Evolutionary conservation across 2,329 filamentous ascomycete genomes (phyloP).

Genomic region (Bipolaris victoriae): DNA sequence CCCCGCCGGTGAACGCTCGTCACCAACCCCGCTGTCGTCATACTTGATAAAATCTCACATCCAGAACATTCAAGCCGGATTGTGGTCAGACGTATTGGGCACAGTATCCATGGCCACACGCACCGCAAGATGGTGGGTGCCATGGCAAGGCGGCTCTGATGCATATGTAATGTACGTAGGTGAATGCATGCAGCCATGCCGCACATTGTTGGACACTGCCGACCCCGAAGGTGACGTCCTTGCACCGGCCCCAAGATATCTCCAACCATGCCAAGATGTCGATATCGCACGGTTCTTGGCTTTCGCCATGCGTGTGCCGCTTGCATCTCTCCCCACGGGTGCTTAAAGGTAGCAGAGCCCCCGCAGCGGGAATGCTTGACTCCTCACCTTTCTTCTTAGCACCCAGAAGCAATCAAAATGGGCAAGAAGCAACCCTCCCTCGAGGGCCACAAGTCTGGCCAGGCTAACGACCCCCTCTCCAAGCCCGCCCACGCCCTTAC

Average conservation of each 20-base stretch:
- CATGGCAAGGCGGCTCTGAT: conserved; percentile 3
- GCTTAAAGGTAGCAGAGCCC: conserved; percentile 41
- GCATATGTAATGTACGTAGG: conserved; percentile 1
- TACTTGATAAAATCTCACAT: background rate
- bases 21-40: conserved; percentile 10
- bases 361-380: conserved; percentile 41
- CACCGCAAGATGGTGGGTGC: background rate
- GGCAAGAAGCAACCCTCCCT: conserved; percentile 47
- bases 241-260: conserved; percentile 34
- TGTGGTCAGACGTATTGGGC: background rate
- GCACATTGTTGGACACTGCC: conserved; percentile 22
- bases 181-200: conserved; percentile 16
- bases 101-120: background rate
- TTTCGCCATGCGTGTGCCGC: conserved; percentile 33
- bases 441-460: conserved; percentile 52
- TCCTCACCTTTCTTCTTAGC: conserved; percentile 31
- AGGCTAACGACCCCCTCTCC: conserved; percentile 61
- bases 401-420: conserved; percentile 39
- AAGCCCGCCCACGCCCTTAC: conserved; percentile 67
- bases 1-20: conserved; percentile 5
- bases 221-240: conserved; percentile 34
- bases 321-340: conserved; percentile 21
- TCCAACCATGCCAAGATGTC: conserved; percentile 36
- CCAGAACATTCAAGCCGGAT: background rate
- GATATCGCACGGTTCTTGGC: conserved; percentile 39